Evolutionary conservation across 345 rosid genomes (phyloP), one percentile per base, ranked within the genome.

Genomic region (Linum trigynum): DNA sequence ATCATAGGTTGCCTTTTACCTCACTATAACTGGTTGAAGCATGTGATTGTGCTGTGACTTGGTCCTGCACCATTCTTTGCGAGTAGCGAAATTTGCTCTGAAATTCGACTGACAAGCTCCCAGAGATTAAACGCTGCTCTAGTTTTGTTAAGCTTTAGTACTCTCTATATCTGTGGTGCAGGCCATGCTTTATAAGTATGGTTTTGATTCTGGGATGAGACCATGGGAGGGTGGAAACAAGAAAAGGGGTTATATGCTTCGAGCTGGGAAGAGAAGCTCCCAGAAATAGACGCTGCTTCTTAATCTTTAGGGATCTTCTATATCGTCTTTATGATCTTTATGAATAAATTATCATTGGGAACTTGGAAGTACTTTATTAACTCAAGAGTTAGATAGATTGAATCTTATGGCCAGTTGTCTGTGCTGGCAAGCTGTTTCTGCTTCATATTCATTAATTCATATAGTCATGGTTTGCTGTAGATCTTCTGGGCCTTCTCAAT

Each of bases 401-500:
- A 61, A 8, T 40, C 5, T 7, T 35, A 15, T 45, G 23, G 8
- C 5, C 53, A 12, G 12, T 43, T 12, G 23, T 48, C 17, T 43
- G 4, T 16, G 10, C 43, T 36, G 15, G n/a, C 37, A 9, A 41
- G 11, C 11, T 17, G 32, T 16, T 63, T 45, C 14, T 17, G 57
- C 5, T 65, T 53, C 56, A 23, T 48, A 35, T 5, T 39, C 48
- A 4, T 42, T 50, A n/a, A 36, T 50, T 15, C n/a, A n/a, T 64
- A 1, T 38, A 23, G 14, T 40, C 65, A 39, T 59, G 10, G 41
- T 51, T 39, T 58, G 59, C 62, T 71, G 71, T 77, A 92, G 98
- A 71, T 89, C 55, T 79, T 85, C 60, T 92, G 97, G 97, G 96
- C 95, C 14, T 87, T 92, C 71, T 92, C 96, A 12, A 84, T 92